phyloP scores from a whole-genome alignment of 371 early-diverging fungal genomes.

The Chytridium lagenaria region DNA sequence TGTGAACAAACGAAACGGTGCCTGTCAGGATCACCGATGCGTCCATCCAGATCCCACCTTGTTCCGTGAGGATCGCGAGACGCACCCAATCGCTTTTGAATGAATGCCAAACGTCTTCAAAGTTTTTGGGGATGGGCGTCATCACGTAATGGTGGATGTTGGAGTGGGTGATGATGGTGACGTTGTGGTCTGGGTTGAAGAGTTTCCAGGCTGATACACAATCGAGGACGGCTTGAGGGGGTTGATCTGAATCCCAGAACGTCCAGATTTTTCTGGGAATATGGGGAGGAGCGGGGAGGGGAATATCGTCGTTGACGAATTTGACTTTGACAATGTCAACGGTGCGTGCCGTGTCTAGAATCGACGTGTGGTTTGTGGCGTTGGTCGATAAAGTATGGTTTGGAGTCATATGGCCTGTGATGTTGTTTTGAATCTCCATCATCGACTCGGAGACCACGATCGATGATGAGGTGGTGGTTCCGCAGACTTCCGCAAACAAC shows the following conservation, averaged over 20 bases:
- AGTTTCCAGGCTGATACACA: background rate
- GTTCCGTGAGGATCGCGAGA: slow-evolving; percentile 9
- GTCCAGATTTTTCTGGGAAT: slow-evolving; percentile 14
- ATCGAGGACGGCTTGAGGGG: background rate
- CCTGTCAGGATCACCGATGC: slow-evolving; percentile 8
- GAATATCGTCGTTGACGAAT: no score
- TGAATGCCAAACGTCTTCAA: background rate
- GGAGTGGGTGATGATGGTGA: background rate
- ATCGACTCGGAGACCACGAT: no score
- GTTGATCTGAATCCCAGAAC: background rate
- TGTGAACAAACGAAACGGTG: background rate
- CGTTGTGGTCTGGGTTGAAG: slow-evolving; percentile 6
- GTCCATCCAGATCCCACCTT: slow-evolving; percentile 14
- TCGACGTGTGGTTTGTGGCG: no score
- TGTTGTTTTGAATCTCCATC: no score
- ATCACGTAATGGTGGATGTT: background rate
- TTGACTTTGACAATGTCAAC: no score
- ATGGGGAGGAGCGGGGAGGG: no score
- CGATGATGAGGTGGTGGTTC: no score
- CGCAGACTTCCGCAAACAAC: no score
- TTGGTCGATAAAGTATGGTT: no score
- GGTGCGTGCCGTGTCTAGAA: no score
- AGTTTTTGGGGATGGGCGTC: background rate
- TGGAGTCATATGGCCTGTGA: no score
- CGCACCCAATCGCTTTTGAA: slow-evolving; percentile 14